Conservation (phyloP, 2,329 filamentous ascomycete genomes). For the Periconia digitata region DNA sequence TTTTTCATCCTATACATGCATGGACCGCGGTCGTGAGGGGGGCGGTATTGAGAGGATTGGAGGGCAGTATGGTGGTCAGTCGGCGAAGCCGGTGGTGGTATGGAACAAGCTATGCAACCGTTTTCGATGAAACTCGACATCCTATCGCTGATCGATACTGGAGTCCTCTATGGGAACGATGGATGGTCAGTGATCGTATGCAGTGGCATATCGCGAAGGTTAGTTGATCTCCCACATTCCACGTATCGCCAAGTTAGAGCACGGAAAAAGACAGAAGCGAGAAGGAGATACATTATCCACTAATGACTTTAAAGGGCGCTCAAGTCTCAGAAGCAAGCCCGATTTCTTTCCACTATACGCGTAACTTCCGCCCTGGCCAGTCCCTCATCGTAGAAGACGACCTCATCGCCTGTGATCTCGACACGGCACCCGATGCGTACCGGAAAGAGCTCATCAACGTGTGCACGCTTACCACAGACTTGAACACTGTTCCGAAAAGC, state of each 20-base stretch:
- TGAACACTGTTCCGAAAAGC: conserved; percentile 72
- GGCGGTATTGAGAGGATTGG: conserved; percentile 72
- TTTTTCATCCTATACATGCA: conserved; percentile 80
- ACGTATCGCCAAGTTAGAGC: neutral
- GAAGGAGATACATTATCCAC: too few relatives aligned
- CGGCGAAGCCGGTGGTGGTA: conserved; percentile 75
- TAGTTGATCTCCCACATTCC: conserved; percentile 17
- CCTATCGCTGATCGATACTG: conserved; percentile 74
- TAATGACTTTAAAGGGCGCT: too few relatives aligned
- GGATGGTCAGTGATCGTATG: conserved; percentile 83
- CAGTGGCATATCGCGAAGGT: conserved; percentile 84
- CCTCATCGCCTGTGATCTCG: conserved; percentile 72
- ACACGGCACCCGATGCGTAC: conserved; percentile 61
- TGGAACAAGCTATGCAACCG: conserved; percentile 78
- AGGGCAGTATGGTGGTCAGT: conserved; percentile 78
- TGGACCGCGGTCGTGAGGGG: conserved; percentile 81
- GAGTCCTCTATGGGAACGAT: conserved; percentile 77
- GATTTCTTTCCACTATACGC: conserved; percentile 82
- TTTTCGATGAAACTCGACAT: conserved; percentile 76
- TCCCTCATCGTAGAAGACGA: conserved; percentile 78
- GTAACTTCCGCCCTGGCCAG: conserved; percentile 79
- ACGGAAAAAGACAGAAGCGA: neutral
- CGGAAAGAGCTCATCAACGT: conserved; percentile 64
- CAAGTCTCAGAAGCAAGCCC: conserved; percentile 72
- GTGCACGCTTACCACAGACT: conserved; percentile 78